A percentile compares a stretch with the other conserved stretches of the same genome.
These are phyloP conservation scores for Xylaria polymorpha DNA, from an alignment of 2,329 filamentous ascomycete species.

Conservation along the genomic window DNA sequence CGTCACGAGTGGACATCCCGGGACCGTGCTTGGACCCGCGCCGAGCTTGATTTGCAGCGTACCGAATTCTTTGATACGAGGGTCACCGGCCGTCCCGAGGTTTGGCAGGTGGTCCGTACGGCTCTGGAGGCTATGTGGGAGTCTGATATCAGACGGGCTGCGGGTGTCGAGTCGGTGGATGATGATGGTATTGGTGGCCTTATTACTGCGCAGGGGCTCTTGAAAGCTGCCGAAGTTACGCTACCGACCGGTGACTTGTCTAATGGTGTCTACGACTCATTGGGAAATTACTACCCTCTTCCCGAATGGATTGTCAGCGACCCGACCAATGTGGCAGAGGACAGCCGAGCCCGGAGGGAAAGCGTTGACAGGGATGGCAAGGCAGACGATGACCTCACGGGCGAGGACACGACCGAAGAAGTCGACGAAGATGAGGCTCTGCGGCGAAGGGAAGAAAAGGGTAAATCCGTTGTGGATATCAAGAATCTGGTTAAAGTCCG, in stretches of 20 bases:
- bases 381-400: constrained; percentile 46
- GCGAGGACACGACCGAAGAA: constrained; percentile 46
- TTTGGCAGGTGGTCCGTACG: constrained; percentile 81
- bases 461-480: constrained; percentile 65
- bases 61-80: constrained; percentile 90
- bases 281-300: constrained; percentile 76
- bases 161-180: constrained; percentile 42
- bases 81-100: constrained; percentile 79
- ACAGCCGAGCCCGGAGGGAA: constrained; percentile 39
- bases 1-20: constrained; percentile 74
- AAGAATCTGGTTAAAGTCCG: constrained; percentile 67
- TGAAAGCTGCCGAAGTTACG: constrained; percentile 81
- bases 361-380: constrained; percentile 42
- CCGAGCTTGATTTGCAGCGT: constrained; percentile 76
- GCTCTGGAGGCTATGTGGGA: constrained; percentile 76
- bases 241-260: constrained; percentile 78
- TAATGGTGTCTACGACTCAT: constrained; percentile 77
- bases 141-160: constrained; percentile 52
- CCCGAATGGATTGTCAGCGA: constrained; percentile 76
- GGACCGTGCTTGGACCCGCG: constrained; percentile 75
- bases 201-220: constrained; percentile 80
- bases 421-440: constrained; percentile 53
- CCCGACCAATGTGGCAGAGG: constrained; percentile 65
- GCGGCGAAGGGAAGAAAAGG: constrained; percentile 66
- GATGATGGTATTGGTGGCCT: constrained; percentile 56